phyloP scores from a whole-genome alignment of 2,329 filamentous ascomycete genomes.

The Aspergillus sojae region DNA sequence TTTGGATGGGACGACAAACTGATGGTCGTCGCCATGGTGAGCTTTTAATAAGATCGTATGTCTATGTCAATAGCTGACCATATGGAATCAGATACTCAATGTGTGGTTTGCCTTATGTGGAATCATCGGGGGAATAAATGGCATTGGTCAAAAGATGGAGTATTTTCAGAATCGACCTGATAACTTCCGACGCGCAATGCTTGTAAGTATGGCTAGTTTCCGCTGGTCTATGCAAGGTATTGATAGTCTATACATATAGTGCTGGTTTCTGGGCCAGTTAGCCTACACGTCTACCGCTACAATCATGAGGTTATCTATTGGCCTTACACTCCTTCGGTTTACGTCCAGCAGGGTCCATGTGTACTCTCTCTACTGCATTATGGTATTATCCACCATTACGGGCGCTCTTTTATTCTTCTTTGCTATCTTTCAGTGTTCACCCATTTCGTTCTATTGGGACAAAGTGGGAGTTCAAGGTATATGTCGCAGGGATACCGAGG shows the following conservation, averaged over 20 bases:
- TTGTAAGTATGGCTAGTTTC: background rate
- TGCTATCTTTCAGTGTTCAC: background rate
- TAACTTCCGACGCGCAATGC: background rate
- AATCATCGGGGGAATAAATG: background rate
- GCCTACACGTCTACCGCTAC: too few relatives aligned
- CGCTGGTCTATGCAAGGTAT: background rate
- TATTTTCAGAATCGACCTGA: background rate
- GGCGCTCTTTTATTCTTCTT: background rate
- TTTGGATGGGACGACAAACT: too few relatives aligned
- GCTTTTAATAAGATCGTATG: too few relatives aligned
- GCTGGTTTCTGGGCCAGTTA: too few relatives aligned
- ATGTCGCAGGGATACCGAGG: background rate
- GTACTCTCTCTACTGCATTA: background rate
- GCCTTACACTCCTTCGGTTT: background rate
- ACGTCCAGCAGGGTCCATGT: background rate
- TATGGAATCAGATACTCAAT: too few relatives aligned
- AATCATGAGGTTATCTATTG: too few relatives aligned
- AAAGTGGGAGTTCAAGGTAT: background rate
- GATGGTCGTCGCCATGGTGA: too few relatives aligned
- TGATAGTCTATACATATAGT: too few relatives aligned
- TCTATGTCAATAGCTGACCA: too few relatives aligned
- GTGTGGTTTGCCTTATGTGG: background rate
- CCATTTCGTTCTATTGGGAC: background rate
- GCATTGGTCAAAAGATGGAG: background rate
- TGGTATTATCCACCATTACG: background rate